A percentile compares a stretch with the other conserved stretches of the same genome.
Conservation (phyloP, 352 stramenopile species). For the Pelagophyceae sp. region DNA sequence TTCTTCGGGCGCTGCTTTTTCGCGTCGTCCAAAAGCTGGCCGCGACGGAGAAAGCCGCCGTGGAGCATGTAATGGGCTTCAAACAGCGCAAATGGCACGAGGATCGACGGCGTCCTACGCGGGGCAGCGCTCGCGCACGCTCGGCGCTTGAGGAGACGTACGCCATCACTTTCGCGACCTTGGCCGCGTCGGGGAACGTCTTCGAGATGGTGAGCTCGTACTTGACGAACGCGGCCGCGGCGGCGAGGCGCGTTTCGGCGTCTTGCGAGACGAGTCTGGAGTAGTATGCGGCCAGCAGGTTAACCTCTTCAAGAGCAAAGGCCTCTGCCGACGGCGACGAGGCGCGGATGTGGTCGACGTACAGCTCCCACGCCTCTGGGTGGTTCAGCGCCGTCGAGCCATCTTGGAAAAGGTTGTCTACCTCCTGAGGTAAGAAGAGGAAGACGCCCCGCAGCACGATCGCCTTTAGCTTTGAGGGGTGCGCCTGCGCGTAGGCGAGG, state of each 20-base stretch:
- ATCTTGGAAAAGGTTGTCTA: conserved; percentile 79
- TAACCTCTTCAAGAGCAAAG: conserved; percentile 17
- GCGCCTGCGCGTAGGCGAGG: conserved; percentile 76
- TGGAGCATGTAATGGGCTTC: conserved; percentile 28
- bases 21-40: conserved; percentile 20
- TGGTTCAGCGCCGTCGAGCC: conserved; percentile 64
- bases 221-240: conserved; percentile 36
- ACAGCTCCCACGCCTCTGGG: conserved; percentile 70
- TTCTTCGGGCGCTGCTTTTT: no score
- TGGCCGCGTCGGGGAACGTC: conserved; percentile 18
- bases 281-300: conserved; percentile 64
- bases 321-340: background rate
- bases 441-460: conserved; percentile 86
- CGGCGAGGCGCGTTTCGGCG: conserved; percentile 57
- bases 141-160: no score
- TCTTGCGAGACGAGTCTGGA: conserved; percentile 67
- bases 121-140: no score
- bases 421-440: conserved; percentile 70
- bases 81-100: conserved; percentile 26
- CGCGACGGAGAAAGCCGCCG: conserved; percentile 21
- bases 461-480: conserved; percentile 65
- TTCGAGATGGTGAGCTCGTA: conserved; percentile 23
- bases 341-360: conserved; percentile 51
- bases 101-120: background rate
- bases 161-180: conserved; percentile 1